Evolutionary conservation across 2,329 filamentous ascomycete species (phyloP).

Genomic region (Ascosphaera acerosa): DNA sequence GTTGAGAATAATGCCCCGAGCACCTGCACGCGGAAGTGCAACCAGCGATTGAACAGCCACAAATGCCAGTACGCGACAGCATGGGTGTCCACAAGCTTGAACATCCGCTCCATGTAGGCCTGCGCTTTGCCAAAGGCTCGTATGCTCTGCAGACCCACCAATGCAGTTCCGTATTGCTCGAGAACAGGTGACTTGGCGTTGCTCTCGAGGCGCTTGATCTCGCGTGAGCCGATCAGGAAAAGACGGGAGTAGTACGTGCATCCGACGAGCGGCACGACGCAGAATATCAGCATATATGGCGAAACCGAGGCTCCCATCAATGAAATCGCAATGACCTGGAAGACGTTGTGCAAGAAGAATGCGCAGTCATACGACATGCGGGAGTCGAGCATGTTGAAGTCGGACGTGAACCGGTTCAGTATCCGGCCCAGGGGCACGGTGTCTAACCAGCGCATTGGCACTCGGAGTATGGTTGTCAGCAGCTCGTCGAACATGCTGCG

Average conservation of each 20-base stretch:
- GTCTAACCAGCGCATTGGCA: slow-evolving; percentile 56
- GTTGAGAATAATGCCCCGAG: slow-evolving; percentile 44
- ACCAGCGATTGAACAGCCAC: slow-evolving; percentile 53
- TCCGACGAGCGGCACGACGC: slow-evolving; percentile 30
- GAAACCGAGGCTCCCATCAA: slow-evolving; percentile 43
- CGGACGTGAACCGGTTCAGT: slow-evolving; percentile 41
- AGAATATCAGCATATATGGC: slow-evolving; percentile 36
- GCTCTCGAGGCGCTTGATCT: slow-evolving; percentile 53
- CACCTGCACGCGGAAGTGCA: slow-evolving; percentile 44
- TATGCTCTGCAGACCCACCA: slow-evolving; percentile 49
- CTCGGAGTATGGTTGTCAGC: slow-evolving; percentile 39
- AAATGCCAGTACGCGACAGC: slow-evolving; percentile 39
- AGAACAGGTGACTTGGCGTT: slow-evolving; percentile 56
- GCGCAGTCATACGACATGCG: slow-evolving; percentile 37
- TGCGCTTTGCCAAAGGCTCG: slow-evolving; percentile 45
- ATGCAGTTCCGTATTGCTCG: slow-evolving; percentile 49
- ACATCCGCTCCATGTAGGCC: slow-evolving; percentile 44
- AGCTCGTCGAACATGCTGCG: slow-evolving; percentile 37
- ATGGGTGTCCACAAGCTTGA: slow-evolving; percentile 41
- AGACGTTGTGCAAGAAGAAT: slow-evolving; percentile 31
- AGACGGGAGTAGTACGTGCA: slow-evolving; percentile 32
- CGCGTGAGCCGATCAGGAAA: slow-evolving; percentile 46
- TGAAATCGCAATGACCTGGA: slow-evolving; percentile 40
- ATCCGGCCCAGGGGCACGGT: slow-evolving; percentile 54
- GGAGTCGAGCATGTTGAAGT: slow-evolving; percentile 50